Evolutionary conservation across 257 asterid species (phyloP).

Genomic region (Primulina tabacum): DNA sequence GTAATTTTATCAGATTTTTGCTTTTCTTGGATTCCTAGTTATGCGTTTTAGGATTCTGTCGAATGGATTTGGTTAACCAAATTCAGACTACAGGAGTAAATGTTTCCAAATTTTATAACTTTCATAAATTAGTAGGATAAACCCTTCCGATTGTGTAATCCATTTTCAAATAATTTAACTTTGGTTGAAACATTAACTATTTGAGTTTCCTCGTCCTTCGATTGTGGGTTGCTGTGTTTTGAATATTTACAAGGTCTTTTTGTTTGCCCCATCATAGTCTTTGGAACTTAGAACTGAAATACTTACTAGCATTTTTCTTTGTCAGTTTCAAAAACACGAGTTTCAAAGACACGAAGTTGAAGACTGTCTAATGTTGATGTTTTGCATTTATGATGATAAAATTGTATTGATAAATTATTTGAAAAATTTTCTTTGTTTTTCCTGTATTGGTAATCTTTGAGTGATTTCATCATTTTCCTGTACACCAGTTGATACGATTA

Average conservation of each 20-base stretch:
- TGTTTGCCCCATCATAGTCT: not conserved
- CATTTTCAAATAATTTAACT: not conserved
- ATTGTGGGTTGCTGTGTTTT: not conserved
- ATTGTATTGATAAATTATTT: not conserved
- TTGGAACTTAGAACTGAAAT: not conserved
- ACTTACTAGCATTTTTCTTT: not conserved
- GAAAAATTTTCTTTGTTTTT: not conserved
- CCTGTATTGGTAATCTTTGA: not conserved
- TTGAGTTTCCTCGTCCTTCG: slow-evolving; percentile 2
- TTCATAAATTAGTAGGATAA: slow-evolving; percentile 7
- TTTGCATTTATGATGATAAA: not conserved
- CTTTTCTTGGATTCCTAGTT: slow-evolving; percentile 10
- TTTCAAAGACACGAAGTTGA: no score
- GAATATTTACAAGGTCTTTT: not conserved
- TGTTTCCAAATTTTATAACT: not conserved
- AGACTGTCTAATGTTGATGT: not conserved
- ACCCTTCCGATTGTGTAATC: slow-evolving; percentile 4
- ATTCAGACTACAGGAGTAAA: slow-evolving; percentile 3
- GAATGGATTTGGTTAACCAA: slow-evolving; percentile 3
- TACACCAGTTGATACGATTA: not conserved
- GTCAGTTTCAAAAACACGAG: not conserved
- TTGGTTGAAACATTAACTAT: not conserved
- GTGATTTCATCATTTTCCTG: slow-evolving; percentile 14
- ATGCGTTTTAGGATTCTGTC: slow-evolving; percentile 6
- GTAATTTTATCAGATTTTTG: slow-evolving; percentile 11